Conservation (phyloP, 192 early-diverging fungal genomes). For the Coemansia guatemalensis region DNA sequence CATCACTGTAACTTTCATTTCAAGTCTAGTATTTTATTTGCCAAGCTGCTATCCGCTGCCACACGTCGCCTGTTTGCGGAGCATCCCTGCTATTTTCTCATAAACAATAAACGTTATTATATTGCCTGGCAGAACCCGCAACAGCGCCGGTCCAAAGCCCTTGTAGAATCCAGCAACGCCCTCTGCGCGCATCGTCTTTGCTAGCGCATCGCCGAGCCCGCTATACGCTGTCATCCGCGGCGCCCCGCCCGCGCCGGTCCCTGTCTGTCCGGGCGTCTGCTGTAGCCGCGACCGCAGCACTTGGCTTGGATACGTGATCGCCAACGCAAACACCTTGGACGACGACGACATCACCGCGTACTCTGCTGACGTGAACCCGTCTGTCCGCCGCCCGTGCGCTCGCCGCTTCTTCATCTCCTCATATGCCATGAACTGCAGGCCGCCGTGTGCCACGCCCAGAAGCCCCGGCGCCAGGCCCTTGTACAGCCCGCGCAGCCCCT, state of each 20-base stretch:
- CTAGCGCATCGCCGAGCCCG: slow-evolving; percentile 69
- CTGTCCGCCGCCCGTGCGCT: slow-evolving; percentile 14
- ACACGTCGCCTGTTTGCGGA: slow-evolving; percentile 55
- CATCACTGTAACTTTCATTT: background rate
- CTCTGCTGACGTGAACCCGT: slow-evolving; percentile 60
- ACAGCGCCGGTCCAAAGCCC: slow-evolving; percentile 81
- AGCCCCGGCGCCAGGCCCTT: slow-evolving; percentile 84
- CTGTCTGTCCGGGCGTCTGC: slow-evolving; percentile 52
- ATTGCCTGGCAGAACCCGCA: slow-evolving; percentile 91
- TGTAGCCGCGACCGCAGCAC: slow-evolving; percentile 86
- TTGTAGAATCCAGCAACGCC: slow-evolving; percentile 87
- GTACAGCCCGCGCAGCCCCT: slow-evolving; percentile 75
- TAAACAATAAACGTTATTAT: slow-evolving; percentile 97
- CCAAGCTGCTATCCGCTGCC: background rate
- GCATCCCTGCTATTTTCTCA: slow-evolving; percentile 67
- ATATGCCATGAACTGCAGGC: slow-evolving; percentile 97
- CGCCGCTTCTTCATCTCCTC: slow-evolving; percentile 90
- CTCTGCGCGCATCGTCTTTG: slow-evolving; percentile 72
- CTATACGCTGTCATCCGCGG: slow-evolving; percentile 58
- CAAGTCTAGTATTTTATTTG: background rate
- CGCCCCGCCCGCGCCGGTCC: slow-evolving; percentile 32
- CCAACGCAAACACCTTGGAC: slow-evolving; percentile 85
- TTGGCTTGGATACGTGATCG: slow-evolving; percentile 93
- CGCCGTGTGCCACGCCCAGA: slow-evolving; percentile 94
- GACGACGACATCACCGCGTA: slow-evolving; percentile 80